phyloP scores from a whole-genome alignment of 2,329 filamentous ascomycete genomes.

The Samsoniella hepiali region DNA sequence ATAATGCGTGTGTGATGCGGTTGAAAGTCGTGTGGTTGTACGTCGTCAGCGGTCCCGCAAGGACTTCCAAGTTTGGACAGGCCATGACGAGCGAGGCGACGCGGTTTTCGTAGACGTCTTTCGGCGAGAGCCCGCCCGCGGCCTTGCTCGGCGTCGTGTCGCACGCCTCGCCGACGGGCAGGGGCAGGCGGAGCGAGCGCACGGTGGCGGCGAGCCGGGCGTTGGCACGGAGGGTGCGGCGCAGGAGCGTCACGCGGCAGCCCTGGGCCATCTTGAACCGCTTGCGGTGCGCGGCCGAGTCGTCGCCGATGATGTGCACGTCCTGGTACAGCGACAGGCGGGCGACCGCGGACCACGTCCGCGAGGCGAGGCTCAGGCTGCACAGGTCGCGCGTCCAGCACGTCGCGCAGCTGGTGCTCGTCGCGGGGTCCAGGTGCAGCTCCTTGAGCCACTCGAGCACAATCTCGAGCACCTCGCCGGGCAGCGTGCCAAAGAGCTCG shows the following conservation, averaged over 20 bases:
- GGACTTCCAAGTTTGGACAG: slow-evolving; percentile 60
- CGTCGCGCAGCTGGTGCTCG: slow-evolving; percentile 56
- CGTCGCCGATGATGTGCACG: slow-evolving; percentile 56
- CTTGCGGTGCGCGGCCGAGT: slow-evolving; percentile 55
- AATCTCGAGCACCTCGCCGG: slow-evolving; percentile 56
- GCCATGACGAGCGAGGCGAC: slow-evolving; percentile 61
- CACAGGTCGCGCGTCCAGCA: slow-evolving; percentile 63
- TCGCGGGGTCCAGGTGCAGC: slow-evolving; percentile 43
- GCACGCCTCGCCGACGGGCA: slow-evolving; percentile 39
- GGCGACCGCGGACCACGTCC: slow-evolving; percentile 51
- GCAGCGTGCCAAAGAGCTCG: slow-evolving; percentile 53
- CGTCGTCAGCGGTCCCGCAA: slow-evolving; percentile 51
- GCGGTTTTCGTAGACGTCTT: slow-evolving; percentile 53
- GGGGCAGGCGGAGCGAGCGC: slow-evolving; percentile 52
- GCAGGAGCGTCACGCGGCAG: slow-evolving; percentile 53
- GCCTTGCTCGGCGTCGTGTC: slow-evolving; percentile 20
- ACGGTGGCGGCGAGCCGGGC: slow-evolving; percentile 53
- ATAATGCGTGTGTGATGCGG: slow-evolving; percentile 56
- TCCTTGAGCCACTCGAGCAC: slow-evolving; percentile 53
- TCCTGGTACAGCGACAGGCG: slow-evolving; percentile 54
- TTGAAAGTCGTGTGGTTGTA: slow-evolving; percentile 55
- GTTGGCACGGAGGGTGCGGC: slow-evolving; percentile 54
- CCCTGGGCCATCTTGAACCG: slow-evolving; percentile 52
- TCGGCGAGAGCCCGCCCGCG: slow-evolving; percentile 28
- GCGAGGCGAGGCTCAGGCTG: slow-evolving; percentile 47